Base-by-base conservation (phyloP, 257 asterid species). In the Gentiana macrophylla region DNA sequence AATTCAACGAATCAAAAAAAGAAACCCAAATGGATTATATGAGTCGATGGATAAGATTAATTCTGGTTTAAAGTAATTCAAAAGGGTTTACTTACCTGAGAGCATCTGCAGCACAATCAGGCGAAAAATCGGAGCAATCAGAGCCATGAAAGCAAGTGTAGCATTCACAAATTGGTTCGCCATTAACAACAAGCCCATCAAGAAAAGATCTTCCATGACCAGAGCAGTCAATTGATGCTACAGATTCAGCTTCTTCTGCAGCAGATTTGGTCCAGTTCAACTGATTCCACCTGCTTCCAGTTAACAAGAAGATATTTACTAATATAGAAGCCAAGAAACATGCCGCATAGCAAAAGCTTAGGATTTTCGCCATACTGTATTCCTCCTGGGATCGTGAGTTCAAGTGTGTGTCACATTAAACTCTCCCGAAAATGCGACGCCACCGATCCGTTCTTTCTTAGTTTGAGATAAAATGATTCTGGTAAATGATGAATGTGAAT, bases 211-310 rank as follows among this genome's bases (percentile, higher is more conserved):
- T 72, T 46, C 96, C 96, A 72, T 84, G 77, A 4, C 80, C 89
- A 1, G 92, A 82, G 48, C 94, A 87, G 8, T 67, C 37, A 2
- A 73, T 56, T 3, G 64, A 47, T 0, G 94, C 94, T 36, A 73
- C 82, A 8, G 70, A 67, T 68, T 86, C 94, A 1, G 96, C 92
- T 75, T 82, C 78, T 32, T 58, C 73, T 3, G 89, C 94, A 32
- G 93, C 94, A 37, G 48, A 59, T 58, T 43, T 35, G 51, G 74
- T 77, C 94, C 96, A 84, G 15, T 71, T 77, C 66, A 80, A 69
- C 75, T 65, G 48, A 61, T 54, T 37, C 59, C 36, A 32, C 8
- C 44, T 65, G 67, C 53, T 50, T 37, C 38, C 46, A 15, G 35
- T 50, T 5, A 60, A 2, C 0, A 79, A 49, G 4, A 67, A 73